phyloP scores from a whole-genome alignment of 805 yeast species.

The Scheffersomyces lignosus region DNA sequence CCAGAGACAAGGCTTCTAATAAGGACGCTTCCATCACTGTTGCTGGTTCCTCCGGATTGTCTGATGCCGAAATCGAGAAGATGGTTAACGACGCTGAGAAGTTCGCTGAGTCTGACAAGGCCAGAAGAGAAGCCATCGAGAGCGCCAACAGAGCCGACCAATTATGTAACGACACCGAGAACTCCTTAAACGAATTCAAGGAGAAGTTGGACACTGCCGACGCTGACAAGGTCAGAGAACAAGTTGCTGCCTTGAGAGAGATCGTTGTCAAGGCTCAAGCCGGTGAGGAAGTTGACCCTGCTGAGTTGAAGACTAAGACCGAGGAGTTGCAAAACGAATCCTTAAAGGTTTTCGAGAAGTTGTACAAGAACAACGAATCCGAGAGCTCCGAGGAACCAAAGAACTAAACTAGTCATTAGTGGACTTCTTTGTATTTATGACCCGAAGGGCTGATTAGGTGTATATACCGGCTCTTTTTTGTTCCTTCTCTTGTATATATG shows the following conservation, averaged over 20 bases:
- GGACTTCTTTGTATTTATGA: constrained; percentile 5
- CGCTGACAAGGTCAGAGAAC: constrained; percentile 49
- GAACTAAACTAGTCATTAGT: constrained; percentile 18
- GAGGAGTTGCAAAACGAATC: constrained; percentile 76
- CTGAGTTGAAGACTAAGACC: constrained; percentile 68
- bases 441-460: too few relatives aligned
- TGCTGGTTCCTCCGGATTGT: constrained; percentile 92
- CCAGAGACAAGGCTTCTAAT: constrained; percentile 89
- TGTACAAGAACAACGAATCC: constrained; percentile 30
- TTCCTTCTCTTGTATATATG: too few relatives aligned
- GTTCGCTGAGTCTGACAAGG: constrained; percentile 84
- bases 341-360: constrained; percentile 73
- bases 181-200: constrained; percentile 48
- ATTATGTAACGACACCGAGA: constrained; percentile 57
- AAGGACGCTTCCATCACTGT: constrained; percentile 95
- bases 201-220: constrained; percentile 47
- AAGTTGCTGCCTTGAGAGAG: constrained; percentile 62
- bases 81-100: constrained; percentile 91
- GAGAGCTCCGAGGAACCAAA: constrained; percentile 19
- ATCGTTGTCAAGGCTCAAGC: constrained; percentile 64
- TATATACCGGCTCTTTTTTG: too few relatives aligned
- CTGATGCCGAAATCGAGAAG: constrained; percentile 85
- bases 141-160: constrained; percentile 82
- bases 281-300: constrained; percentile 60
- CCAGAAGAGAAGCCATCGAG: constrained; percentile 81